Conservation (phyloP, 768 basidiomycete species). For the Strobilomyces confusus region DNA sequence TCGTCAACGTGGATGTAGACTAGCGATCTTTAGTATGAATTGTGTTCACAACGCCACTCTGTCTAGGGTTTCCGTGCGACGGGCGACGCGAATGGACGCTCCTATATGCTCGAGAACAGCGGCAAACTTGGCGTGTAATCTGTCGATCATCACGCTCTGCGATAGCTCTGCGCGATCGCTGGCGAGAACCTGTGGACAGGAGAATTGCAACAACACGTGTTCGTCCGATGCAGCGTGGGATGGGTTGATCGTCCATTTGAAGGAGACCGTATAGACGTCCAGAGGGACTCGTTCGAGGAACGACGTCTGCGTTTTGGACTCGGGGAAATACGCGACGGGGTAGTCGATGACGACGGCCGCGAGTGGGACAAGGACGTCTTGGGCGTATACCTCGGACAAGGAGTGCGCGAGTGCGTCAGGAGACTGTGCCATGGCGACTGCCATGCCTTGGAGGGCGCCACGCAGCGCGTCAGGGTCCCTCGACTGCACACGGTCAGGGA, state of each 20-base stretch:
- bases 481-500: constrained; percentile 12
- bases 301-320: constrained; percentile 31
- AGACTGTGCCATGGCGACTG: constrained; percentile 1
- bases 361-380: constrained; percentile 42
- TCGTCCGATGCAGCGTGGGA: neutral
- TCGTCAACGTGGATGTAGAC: constrained; percentile 73
- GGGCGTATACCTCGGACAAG: constrained; percentile 27
- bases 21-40: constrained; percentile 27
- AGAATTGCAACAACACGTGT: constrained; percentile 53
- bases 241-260: neutral
- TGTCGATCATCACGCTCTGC: constrained; percentile 23
- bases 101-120: constrained; percentile 27
- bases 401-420: constrained; percentile 21
- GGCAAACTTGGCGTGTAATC: constrained; percentile 34
- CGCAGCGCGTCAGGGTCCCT: constrained; percentile 7
- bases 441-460: constrained; percentile 13
- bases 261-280: constrained; percentile 43
- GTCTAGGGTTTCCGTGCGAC: constrained; percentile 38
- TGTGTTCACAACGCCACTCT: constrained; percentile 44
- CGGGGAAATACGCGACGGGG: constrained; percentile 52
- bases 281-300: constrained; percentile 47
- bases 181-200: constrained; percentile 42
- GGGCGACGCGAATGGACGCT: constrained; percentile 22
- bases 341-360: constrained; percentile 62
- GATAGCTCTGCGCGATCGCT: constrained; percentile 11